These are phyloP conservation scores for Marasmius oreades DNA, from an alignment of 1,284 basidiomycete genomes.

Conservation along the genomic window DNA sequence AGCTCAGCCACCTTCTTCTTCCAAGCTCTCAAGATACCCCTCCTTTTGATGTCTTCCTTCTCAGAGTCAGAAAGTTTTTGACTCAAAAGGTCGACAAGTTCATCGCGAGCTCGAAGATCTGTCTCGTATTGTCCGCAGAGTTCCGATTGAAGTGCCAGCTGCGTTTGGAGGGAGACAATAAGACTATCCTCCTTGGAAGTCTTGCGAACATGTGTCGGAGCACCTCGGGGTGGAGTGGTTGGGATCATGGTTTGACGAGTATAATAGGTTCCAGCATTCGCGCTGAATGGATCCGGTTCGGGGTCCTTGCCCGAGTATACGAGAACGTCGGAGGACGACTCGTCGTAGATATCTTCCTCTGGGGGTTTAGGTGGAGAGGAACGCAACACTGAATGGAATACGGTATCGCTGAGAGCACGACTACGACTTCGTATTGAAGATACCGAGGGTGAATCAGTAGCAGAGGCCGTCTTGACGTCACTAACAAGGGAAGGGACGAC, in stretches of 20 bases:
- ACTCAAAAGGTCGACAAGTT: constrained; percentile 60
- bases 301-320: constrained; percentile 37
- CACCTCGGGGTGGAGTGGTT: constrained; percentile 53
- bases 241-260: constrained; percentile 69
- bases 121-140: constrained; percentile 69
- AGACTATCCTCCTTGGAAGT: constrained; percentile 66
- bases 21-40: constrained; percentile 51
- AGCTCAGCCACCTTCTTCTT: constrained; percentile 71
- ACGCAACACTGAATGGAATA: constrained; percentile 52
- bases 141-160: constrained; percentile 66
- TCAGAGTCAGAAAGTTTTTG: constrained; percentile 50
- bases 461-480: constrained; percentile 18
- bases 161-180: constrained; percentile 67
- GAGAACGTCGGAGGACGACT: constrained; percentile 41
- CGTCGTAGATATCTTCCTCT: constrained; percentile 61
- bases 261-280: constrained; percentile 71
- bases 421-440: constrained; percentile 37
- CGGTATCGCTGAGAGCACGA: constrained; percentile 58
- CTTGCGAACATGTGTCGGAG: constrained; percentile 48
- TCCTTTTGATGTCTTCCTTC: constrained; percentile 57
- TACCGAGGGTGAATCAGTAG: constrained; percentile 24
- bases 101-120: constrained; percentile 67
- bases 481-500: constrained; percentile 20
- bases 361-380: constrained; percentile 33
- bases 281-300: constrained; percentile 69